phyloP scores from a whole-genome alignment of 495 filamentous ascomycete species.

The Penicillium parvum region DNA sequence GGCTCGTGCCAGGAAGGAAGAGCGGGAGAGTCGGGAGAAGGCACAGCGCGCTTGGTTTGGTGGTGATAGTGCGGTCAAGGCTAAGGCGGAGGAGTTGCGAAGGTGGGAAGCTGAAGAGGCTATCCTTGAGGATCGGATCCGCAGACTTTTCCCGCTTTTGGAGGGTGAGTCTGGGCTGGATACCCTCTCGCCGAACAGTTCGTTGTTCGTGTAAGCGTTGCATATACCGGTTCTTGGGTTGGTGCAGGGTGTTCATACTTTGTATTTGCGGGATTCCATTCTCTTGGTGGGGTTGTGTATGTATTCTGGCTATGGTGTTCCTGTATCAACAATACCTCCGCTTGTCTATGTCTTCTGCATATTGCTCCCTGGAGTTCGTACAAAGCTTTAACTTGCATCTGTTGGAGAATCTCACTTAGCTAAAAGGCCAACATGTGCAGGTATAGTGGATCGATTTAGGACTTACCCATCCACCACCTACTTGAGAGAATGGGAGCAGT shows the following conservation, averaged over 20 bases:
- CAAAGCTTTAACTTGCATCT: no score
- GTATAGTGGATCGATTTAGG: no score
- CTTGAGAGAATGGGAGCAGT: no score
- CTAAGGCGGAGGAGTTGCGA: conserved; percentile 28
- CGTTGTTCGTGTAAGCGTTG: conserved; percentile 37
- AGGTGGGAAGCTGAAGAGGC: conserved; percentile 38
- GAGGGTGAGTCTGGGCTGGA: conserved; percentile 31
- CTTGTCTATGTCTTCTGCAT: no score
- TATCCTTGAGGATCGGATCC: conserved; percentile 40
- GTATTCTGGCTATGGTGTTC: not conserved
- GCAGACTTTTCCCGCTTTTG: conserved; percentile 26
- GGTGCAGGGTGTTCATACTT: not conserved
- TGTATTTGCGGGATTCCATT: not conserved
- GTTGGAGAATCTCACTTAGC: no score
- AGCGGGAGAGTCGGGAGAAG: conserved; percentile 31
- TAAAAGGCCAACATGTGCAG: no score
- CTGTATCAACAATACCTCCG: not conserved
- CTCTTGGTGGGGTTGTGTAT: not conserved
- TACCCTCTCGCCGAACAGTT: conserved; percentile 29
- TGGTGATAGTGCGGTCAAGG: conserved; percentile 29
- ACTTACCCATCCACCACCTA: not conserved
- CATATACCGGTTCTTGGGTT: not conserved
- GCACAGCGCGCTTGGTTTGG: conserved; percentile 47
- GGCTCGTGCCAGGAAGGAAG: conserved; percentile 44
- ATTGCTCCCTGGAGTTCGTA: no score